These are phyloP conservation scores for Biancaea sappan DNA, from an alignment of 306 rosid species.

Conservation along the genomic window DNA sequence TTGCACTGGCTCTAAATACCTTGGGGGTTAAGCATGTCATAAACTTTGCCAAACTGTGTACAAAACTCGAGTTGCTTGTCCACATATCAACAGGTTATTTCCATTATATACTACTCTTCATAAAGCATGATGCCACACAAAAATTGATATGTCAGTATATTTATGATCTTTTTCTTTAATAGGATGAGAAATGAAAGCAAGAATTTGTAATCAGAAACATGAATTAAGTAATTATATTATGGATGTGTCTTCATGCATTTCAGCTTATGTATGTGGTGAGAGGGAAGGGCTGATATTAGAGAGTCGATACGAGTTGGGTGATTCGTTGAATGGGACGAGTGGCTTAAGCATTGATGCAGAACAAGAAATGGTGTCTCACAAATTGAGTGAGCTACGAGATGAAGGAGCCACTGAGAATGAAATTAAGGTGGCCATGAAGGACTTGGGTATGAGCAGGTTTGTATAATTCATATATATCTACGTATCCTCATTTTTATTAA, in stretches of 20 bases:
- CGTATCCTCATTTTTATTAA: too few relatives aligned
- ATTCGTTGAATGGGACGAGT: constrained; percentile 57
- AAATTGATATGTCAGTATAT: too few relatives aligned
- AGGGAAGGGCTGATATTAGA: constrained; percentile 65
- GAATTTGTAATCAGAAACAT: too few relatives aligned
- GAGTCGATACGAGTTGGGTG: constrained; percentile 56
- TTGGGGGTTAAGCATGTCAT: constrained; percentile 66
- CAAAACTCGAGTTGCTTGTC: constrained; percentile 53
- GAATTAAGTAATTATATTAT: too few relatives aligned
- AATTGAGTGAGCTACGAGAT: constrained; percentile 43
- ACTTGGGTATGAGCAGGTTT: constrained; percentile 68
- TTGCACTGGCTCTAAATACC: constrained; percentile 61
- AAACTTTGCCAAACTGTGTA: constrained; percentile 65
- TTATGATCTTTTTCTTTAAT: too few relatives aligned
- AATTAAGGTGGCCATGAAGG: constrained; percentile 65
- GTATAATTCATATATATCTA: not conserved
- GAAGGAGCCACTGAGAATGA: constrained; percentile 47
- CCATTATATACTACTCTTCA: too few relatives aligned
- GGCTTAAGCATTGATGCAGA: constrained; percentile 67
- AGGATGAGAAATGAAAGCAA: too few relatives aligned
- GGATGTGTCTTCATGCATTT: constrained; percentile 1
- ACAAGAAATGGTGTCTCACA: constrained; percentile 38
- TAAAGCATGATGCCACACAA: too few relatives aligned
- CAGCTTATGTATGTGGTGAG: constrained; percentile 87
- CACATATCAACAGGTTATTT: constrained; percentile 79